Evolutionary conservation across 2,329 filamentous ascomycete genomes (phyloP).

Genomic region (Penicillium sp.): DNA sequence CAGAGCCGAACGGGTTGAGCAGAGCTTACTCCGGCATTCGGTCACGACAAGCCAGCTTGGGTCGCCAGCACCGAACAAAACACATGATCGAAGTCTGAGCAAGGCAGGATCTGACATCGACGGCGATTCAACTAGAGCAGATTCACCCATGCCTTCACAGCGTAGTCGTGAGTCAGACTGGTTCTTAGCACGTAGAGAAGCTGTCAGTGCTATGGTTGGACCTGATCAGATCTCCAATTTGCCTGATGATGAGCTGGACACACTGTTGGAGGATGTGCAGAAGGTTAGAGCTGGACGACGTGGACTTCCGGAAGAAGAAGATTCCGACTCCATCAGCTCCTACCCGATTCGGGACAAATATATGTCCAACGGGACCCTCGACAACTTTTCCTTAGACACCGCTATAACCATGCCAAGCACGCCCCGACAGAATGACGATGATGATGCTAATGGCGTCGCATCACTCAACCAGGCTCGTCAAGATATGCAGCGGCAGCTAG

Average conservation of each 20-base stretch:
- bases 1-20: slow-evolving; percentile 82
- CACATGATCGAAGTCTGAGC: slow-evolving; percentile 79
- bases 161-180: slow-evolving; percentile 81
- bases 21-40: slow-evolving; percentile 83
- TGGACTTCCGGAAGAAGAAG: slow-evolving; percentile 66
- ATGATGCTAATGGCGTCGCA: slow-evolving; percentile 58
- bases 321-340: slow-evolving; percentile 83
- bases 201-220: slow-evolving; percentile 85
- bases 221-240: slow-evolving; percentile 85
- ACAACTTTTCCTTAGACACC: slow-evolving; percentile 95
- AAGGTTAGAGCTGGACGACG: slow-evolving; percentile 81
- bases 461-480: slow-evolving; percentile 71
- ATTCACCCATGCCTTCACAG: slow-evolving; percentile 71
- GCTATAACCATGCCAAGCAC: slow-evolving; percentile 92
- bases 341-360: slow-evolving; percentile 92
- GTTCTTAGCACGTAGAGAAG: slow-evolving; percentile 89
- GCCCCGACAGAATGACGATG: slow-evolving; percentile 66
- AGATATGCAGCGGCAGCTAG: slow-evolving; percentile 78
- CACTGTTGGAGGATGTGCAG: slow-evolving; percentile 90
- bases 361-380: slow-evolving; percentile 87
- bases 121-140: slow-evolving; percentile 67
- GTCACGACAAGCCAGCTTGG: slow-evolving; percentile 63
- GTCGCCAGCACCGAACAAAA: slow-evolving; percentile 60
- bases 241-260: slow-evolving; percentile 90
- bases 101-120: slow-evolving; percentile 75